Evolutionary conservation across 192 early-diverging fungal genomes (phyloP).

Genomic region (Borealophlyctis nickersoniae): DNA sequence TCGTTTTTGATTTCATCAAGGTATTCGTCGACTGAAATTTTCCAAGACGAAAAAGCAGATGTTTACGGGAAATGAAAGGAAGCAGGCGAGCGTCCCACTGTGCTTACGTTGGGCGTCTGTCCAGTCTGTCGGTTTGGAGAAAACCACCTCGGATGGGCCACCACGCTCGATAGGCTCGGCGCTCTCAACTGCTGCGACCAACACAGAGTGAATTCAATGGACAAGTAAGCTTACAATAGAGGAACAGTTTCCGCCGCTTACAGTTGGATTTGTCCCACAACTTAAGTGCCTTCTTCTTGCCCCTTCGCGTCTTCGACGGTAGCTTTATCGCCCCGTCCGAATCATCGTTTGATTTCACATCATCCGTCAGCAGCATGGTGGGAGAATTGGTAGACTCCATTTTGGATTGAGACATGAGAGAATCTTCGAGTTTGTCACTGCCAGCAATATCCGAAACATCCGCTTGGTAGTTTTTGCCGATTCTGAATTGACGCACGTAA

Average conservation of each 20-base stretch:
- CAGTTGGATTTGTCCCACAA: too few species aligned
- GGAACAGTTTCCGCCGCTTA: too few species aligned
- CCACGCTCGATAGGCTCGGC: not conserved
- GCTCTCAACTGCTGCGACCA: not conserved
- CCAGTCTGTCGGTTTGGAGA: constrained; percentile 6
- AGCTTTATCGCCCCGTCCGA: too few species aligned
- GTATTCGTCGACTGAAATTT: constrained; percentile 15
- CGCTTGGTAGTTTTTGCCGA: constrained; percentile 82
- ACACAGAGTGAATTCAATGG: too few species aligned
- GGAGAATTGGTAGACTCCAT: too few species aligned
- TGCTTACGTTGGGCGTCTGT: not conserved
- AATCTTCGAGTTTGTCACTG: not conserved
- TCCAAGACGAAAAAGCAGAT: not conserved
- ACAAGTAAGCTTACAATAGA: too few species aligned
- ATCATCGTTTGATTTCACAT: too few species aligned
- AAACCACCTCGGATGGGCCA: constrained; percentile 5
- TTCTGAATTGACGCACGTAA: constrained; percentile 33
- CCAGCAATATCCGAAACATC: too few species aligned
- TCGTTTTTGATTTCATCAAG: constrained; percentile 12
- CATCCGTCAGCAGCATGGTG: too few species aligned
- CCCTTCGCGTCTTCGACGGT: too few species aligned
- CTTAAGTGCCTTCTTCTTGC: too few species aligned
- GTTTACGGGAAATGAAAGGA: not conserved
- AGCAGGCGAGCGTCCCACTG: not conserved
- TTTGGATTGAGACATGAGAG: too few species aligned